Evolutionary conservation across 345 rosid species (phyloP), one percentile per base, ranked within the genome.

Genomic region (Mallotus nudiflorus): DNA sequence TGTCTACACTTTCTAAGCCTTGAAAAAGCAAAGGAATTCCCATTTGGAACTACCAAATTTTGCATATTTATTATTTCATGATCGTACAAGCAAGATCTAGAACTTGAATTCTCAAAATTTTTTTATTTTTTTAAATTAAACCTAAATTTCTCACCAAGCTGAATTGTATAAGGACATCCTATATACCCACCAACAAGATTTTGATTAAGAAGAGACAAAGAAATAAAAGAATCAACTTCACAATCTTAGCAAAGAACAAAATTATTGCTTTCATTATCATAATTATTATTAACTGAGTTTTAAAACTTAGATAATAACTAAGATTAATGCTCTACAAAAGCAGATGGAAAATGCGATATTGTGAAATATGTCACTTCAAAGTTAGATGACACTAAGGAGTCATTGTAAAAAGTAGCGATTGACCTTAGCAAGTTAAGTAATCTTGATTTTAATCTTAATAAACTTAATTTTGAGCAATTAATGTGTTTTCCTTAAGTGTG

Each of bases 221-320:
- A 73, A 16, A 55, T 69, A 28, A 76, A 45, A 55, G 58, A 60
- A 50, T 52, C 64, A 52, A 9, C 5, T 37, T 79, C 80, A 53
- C 87, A 84, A 25, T 72, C 73, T 46, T 58, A 72, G 60, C 85
- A 84, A 19, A 81, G 80, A 33, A 72, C 44, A 15, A 81, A 73
- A 57, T 78, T 76, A 42, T 62, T 81, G 9, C 60, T 69, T 4
- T 42, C 9, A 42, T 12, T 42, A 42, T 42, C 14, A 42, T 46
- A 4, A 46, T 19, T 19, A 49, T 4, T n/a, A 9, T n/a, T n/a
- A n/a, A 0, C 10, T 16, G 65, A 31, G n/a, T n/a, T n/a, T n/a
- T n/a, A n/a, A n/a, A n/a, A n/a, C n/a, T n/a, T n/a, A n/a, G n/a
- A n/a, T n/a, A n/a, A n/a, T n/a, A n/a, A n/a, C n/a, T n/a, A n/a